phyloP scores from a whole-genome alignment of 2,329 filamentous ascomycete genomes.

The Colletotrichum agaves region DNA sequence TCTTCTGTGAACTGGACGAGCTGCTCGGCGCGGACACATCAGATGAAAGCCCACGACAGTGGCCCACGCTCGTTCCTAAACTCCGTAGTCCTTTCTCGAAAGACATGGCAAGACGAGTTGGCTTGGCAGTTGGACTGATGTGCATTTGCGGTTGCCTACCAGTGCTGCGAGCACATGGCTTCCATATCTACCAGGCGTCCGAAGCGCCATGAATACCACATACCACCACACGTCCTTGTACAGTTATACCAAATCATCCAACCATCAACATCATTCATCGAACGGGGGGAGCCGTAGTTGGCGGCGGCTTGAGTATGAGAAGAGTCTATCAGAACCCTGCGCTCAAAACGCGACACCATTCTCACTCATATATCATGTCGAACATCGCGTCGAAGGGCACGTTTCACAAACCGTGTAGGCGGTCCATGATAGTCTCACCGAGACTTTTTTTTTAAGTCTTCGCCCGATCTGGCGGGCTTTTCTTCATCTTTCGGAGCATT shows the following conservation, averaged over 20 bases:
- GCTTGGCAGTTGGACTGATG: slow-evolving; percentile 46
- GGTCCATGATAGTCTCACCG: not conserved
- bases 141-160: slow-evolving; percentile 40
- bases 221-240: too few species aligned
- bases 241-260: not conserved
- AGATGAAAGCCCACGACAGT: slow-evolving; percentile 18
- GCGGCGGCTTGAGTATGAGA: slow-evolving; percentile 17
- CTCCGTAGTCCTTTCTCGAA: slow-evolving; percentile 36
- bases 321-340: slow-evolving; percentile 26
- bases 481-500: slow-evolving; percentile 38
- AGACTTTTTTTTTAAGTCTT: slow-evolving; percentile 36
- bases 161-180: slow-evolving; percentile 33
- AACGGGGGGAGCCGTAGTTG: not conserved
- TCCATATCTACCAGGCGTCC: slow-evolving; percentile 31
- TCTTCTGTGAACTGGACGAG: slow-evolving; percentile 33
- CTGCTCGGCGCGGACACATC: slow-evolving; percentile 3
- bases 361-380: slow-evolving; percentile 22
- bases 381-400: slow-evolving; percentile 23
- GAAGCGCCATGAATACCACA: slow-evolving; percentile 20
- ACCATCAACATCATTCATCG: slow-evolving; percentile 1
- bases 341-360: slow-evolving; percentile 4
- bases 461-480: slow-evolving; percentile 21
- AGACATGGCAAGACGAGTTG: slow-evolving; percentile 44
- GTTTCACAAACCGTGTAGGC: slow-evolving; percentile 23
- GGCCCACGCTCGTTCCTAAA: slow-evolving; percentile 25